A percentile compares a stretch with the other conserved stretches of the same genome.
Evolutionary conservation across 2,329 filamentous ascomycete genomes (phyloP).

Genomic region (Fonsecaea nubica): DNA sequence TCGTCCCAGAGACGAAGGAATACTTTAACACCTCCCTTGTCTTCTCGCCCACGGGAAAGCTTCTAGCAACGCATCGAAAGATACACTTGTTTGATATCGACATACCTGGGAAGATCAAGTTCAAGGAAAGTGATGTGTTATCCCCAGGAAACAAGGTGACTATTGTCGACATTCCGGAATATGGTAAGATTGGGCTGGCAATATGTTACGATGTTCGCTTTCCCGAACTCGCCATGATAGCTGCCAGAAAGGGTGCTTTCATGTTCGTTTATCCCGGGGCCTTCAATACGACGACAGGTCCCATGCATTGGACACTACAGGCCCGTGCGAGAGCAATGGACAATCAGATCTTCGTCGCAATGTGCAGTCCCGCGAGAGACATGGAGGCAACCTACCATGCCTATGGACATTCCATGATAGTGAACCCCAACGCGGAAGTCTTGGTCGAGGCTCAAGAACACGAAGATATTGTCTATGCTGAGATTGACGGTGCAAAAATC

Average conservation of each 20-base stretch:
- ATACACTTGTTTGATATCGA: slow-evolving; percentile 97
- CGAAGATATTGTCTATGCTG: slow-evolving; percentile 76
- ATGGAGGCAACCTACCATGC: slow-evolving; percentile 79
- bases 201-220: slow-evolving; percentile 99
- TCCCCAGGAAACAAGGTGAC: slow-evolving; percentile 85
- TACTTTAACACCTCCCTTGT: slow-evolving; percentile 92
- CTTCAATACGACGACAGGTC: slow-evolving; percentile 93
- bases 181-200: slow-evolving; percentile 83
- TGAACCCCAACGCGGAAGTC: slow-evolving; percentile 86
- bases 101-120: slow-evolving; percentile 92
- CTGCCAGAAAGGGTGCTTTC: slow-evolving; percentile 85
- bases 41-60: slow-evolving; percentile 77
- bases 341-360: slow-evolving; percentile 90
- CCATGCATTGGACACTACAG: slow-evolving; percentile 86
- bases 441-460: slow-evolving; percentile 77
- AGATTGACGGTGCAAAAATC: slow-evolving; percentile 72
- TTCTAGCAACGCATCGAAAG: slow-evolving; percentile 90
- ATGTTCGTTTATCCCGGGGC: slow-evolving; percentile 92
- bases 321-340: slow-evolving; percentile 85
- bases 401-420: slow-evolving; percentile 88
- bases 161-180: slow-evolving; percentile 83
- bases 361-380: slow-evolving; percentile 91
- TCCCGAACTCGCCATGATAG: slow-evolving; percentile 88
- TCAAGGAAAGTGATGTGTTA: slow-evolving; percentile 88
- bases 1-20: slow-evolving; percentile 67